A percentile compares a stretch with the other conserved stretches of the same genome.
Conservation (phyloP, 2,329 filamentous ascomycete genomes). For the Fusarium caatingaense region DNA sequence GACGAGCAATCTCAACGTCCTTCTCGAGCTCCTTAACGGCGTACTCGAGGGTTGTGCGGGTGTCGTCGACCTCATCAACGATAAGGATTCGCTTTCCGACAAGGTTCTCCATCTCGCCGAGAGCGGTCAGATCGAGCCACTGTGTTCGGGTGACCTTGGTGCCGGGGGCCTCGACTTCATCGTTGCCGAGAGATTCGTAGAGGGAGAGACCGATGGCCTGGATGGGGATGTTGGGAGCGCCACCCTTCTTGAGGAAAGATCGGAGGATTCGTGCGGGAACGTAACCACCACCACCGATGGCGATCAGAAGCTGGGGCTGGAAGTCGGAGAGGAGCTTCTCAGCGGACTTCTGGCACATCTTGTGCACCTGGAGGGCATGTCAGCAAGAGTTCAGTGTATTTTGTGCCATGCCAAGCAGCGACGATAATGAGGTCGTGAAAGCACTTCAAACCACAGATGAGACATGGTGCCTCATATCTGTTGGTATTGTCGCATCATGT, state of each 20-base stretch:
- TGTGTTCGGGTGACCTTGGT: conserved; percentile 97
- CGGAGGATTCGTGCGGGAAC: conserved; percentile 96
- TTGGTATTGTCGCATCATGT: conserved; percentile 12
- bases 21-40: conserved; percentile 93
- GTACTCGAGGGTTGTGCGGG: conserved; percentile 92
- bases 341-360: conserved; percentile 91
- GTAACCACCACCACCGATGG: conserved; percentile 97
- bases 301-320: conserved; percentile 96
- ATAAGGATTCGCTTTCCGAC: conserved; percentile 48
- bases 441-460: neutral
- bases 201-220: conserved; percentile 98
- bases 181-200: conserved; percentile 83
- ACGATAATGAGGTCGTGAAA: neutral
- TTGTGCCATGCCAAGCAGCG: neutral
- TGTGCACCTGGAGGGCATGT: conserved; percentile 79
- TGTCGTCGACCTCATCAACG: conserved; percentile 84
- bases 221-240: conserved; percentile 94
- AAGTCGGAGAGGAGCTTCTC: conserved; percentile 84
- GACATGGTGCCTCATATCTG: neutral
- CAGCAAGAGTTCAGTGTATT: conserved; percentile 10
- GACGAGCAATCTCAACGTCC: conserved; percentile 85
- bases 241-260: conserved; percentile 93
- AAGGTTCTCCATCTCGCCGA: conserved; percentile 74
- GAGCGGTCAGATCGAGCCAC: conserved; percentile 91
- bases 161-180: conserved; percentile 75